Base-by-base conservation (phyloP, 116 monocot genomes). In the Iris pallida region DNA sequence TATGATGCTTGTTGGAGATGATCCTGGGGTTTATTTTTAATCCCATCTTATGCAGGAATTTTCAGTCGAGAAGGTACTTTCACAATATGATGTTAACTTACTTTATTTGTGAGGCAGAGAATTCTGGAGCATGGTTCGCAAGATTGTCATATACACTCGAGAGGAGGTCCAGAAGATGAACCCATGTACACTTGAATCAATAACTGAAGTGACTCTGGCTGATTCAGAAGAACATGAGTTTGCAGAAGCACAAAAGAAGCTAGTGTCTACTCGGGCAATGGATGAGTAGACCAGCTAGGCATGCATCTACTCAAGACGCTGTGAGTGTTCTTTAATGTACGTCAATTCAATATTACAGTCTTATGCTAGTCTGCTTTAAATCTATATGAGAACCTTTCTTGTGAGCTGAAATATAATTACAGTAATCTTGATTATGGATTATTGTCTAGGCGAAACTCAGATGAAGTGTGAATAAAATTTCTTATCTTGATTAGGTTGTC, bases 1-100 rank as follows among this genome's bases (percentile, higher is more conserved):
- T 61, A 90, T 90, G 90, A 90, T 94, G 90, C 90, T 90, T 49
- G 94, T 94, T 53, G 94, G 94, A 47, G 94, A 94, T 83, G 94
- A 94, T 74, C 94, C 90, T 94, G 94, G 94, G 68, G 69, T 90
- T 94, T 68, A 74, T 85, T 79, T 57, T 68, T 45, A 2, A 2
- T 52, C 2, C 2, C 30, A 30, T 17, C 59, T 7, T 16, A 18
- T 10, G 20, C 47, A 16, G 0, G 14, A 55, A 42, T 13, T 8
- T 14, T 18, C 47, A 5, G 42, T 13, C 0, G 2, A 11, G 43
- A 6, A 2, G 49, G 43, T n/a, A 46, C 15, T 7, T 19, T 4
- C 9, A 5, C 6, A 15, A 9, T 14, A 19, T 58, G 0, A 7
- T 65, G 0, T 6, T 17, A 0, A 40, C 8, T 44, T 47, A 6